Conservation (phyloP, 352 stramenopile genomes). For the Globisporangium echinulatum region DNA sequence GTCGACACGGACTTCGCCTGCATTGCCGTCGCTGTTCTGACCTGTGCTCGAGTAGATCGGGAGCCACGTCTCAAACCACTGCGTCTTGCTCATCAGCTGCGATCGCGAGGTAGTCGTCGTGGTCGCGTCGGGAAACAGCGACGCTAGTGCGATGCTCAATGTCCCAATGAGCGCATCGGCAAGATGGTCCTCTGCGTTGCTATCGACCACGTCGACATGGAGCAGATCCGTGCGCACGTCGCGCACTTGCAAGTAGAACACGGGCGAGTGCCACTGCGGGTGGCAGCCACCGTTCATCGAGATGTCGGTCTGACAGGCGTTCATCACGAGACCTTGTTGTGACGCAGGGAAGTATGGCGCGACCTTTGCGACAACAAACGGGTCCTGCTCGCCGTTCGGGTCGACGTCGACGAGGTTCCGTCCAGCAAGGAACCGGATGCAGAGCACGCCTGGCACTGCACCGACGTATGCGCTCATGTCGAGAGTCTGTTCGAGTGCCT, state of each 20-base stretch:
- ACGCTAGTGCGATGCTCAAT: constrained; percentile 20
- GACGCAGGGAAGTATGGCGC: constrained; percentile 11
- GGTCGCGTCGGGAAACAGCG: constrained; percentile 18
- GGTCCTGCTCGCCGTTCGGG: constrained; percentile 42
- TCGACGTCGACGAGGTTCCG: constrained; percentile 45
- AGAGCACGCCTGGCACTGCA: constrained; percentile 24
- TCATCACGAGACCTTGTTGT: background rate
- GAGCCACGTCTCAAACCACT: constrained; percentile 43
- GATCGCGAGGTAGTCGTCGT: background rate
- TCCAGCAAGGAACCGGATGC: constrained; percentile 31
- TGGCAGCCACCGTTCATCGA: constrained; percentile 44
- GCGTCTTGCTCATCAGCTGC: constrained; percentile 12
- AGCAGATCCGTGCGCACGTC: constrained; percentile 31
- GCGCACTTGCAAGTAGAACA: constrained; percentile 22
- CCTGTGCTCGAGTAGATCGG: constrained; percentile 21
- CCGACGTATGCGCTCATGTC: background rate
- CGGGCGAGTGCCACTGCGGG: constrained; percentile 39
- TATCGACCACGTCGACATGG: constrained; percentile 42
- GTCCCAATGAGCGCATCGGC: constrained; percentile 36
- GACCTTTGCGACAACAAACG: constrained; percentile 29
- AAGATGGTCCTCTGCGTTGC: constrained; percentile 50
- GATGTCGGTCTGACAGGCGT: constrained; percentile 28
- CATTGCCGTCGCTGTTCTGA: constrained; percentile 4
- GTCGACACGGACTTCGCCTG: constrained; percentile 38
- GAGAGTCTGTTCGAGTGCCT: background rate